These are phyloP conservation scores for Acanthamoeba lenticulata DNA, from an alignment of 208 protist species.

Conservation along the genomic window DNA sequence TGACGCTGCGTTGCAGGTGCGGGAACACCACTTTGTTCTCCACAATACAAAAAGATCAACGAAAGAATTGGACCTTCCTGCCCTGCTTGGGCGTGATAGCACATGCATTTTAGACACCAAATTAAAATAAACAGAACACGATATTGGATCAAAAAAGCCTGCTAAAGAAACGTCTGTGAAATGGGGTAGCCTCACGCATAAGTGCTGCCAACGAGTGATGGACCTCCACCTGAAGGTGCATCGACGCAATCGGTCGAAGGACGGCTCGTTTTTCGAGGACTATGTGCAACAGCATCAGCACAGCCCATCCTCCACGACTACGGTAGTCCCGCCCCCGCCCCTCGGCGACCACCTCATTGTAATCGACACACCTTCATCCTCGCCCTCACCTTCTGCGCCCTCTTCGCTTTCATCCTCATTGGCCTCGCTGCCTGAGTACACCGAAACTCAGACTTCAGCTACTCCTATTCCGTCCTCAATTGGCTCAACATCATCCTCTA, in stretches of 20 bases:
- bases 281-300: background rate
- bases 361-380: background rate
- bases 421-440: background rate
- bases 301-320: background rate
- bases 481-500: background rate
- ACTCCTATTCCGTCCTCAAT: background rate
- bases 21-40: background rate
- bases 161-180: no score
- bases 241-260: slow-evolving; percentile 15
- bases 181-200: no score
- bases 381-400: background rate
- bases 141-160: no score
- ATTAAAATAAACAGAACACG: no score
- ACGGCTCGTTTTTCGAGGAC: background rate
- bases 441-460: background rate
- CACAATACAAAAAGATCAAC: background rate
- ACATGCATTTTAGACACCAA: no score
- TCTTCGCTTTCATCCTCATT: background rate
- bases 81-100: no score
- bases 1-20: background rate
- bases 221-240: slow-evolving; percentile 34
- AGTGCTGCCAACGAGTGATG: background rate
- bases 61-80: no score
- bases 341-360: background rate
- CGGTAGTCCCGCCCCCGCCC: no score